Conservation (phyloP, 1,139 yeast species). For the Saccharomyces hybrid region DNA sequence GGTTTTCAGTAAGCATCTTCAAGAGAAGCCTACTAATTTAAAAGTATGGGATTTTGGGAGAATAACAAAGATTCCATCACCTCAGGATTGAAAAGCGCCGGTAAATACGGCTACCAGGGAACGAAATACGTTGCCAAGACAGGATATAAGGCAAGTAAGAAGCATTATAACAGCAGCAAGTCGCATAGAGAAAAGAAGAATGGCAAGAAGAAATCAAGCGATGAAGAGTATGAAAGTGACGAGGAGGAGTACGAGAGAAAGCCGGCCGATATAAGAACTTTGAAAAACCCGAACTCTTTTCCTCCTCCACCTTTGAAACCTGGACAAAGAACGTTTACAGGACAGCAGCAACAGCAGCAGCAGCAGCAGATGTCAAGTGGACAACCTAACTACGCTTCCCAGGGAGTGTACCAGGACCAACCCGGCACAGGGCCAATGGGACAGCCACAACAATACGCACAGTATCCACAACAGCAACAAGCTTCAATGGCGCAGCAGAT, state of each 20-base stretch:
- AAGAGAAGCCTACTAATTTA: neutral
- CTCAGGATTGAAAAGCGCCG: slow-evolving; percentile 36
- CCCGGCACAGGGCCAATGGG: neutral
- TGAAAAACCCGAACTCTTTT: slow-evolving; percentile 38
- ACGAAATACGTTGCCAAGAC: slow-evolving; percentile 42
- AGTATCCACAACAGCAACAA: slow-evolving; percentile 4
- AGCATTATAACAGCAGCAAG: slow-evolving; percentile 24
- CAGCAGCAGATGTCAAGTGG: slow-evolving; percentile 4
- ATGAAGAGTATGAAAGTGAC: slow-evolving; percentile 19
- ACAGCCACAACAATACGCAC: neutral
- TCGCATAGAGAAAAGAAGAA: slow-evolving; percentile 14
- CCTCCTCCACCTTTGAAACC: slow-evolving; percentile 52
- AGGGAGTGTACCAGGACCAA: neutral
- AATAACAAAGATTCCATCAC: slow-evolving; percentile 41
- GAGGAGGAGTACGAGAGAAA: slow-evolving; percentile 12
- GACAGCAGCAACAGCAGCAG: slow-evolving; percentile 14
- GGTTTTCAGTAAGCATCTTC: no score
- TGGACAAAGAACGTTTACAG: slow-evolving; percentile 31
- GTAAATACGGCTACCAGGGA: slow-evolving; percentile 34
- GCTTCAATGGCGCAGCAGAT: neutral
- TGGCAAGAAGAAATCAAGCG: slow-evolving; percentile 12
- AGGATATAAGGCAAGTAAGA: slow-evolving; percentile 40
- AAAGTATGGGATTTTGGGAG: slow-evolving; percentile 37
- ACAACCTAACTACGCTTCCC: slow-evolving; percentile 7
- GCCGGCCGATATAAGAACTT: slow-evolving; percentile 32